A percentile compares a stretch with the other conserved stretches of the same genome.
phyloP scores from a whole-genome alignment of 2,329 filamentous ascomycete genomes.

The Monosporascus ibericus region DNA sequence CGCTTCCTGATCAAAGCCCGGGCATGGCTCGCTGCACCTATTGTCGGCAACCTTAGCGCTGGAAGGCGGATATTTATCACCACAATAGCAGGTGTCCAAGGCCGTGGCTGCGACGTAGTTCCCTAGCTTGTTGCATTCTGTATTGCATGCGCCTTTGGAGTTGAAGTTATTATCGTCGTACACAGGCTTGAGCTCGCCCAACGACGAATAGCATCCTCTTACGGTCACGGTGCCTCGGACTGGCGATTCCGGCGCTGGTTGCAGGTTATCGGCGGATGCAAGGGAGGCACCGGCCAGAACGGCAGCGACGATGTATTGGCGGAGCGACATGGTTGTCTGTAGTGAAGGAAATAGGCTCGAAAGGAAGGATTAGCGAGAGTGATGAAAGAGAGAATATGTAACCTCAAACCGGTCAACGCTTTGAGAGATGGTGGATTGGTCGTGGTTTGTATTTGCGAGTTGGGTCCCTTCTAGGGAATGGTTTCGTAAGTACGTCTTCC shows the following conservation, averaged over 20 bases:
- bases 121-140: constrained; percentile 35
- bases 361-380: constrained; percentile 10
- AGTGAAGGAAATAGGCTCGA: constrained; percentile 1
- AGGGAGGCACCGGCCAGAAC: constrained; percentile 20
- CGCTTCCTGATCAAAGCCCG: constrained; percentile 52
- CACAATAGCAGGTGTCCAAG: constrained; percentile 65
- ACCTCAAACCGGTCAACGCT: constrained; percentile 23
- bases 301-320: constrained; percentile 18
- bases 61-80: constrained; percentile 57
- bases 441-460: neutral
- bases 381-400: constrained; percentile 4
- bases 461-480: constrained; percentile 10
- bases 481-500: constrained; percentile 4
- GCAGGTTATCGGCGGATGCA: constrained; percentile 8
- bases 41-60: constrained; percentile 46
- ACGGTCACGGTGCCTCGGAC: constrained; percentile 31
- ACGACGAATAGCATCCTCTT: constrained; percentile 46
- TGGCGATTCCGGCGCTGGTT: constrained; percentile 33
- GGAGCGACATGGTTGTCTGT: constrained; percentile 19
- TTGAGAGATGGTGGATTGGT: constrained; percentile 15
- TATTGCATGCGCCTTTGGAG: constrained; percentile 37
- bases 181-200: constrained; percentile 30
- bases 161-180: constrained; percentile 24
- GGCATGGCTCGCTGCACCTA: constrained; percentile 61
- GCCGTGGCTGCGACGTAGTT: constrained; percentile 57